Base-by-base conservation (phyloP, 2,329 filamentous ascomycete species). In the Hypoxylon sp. region DNA sequence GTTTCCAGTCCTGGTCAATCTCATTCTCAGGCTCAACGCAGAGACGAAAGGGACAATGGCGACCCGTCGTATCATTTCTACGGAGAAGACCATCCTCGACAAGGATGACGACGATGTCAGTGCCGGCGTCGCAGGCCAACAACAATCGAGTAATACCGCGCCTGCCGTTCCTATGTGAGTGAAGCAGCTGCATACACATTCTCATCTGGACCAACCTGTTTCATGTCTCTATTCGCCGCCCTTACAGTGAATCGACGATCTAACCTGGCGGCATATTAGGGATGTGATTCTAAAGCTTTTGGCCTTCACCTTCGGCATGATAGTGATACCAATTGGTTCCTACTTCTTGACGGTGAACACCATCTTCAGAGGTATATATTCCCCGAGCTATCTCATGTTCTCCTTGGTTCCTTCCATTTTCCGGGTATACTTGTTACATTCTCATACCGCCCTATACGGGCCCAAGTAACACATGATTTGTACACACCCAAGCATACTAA, bases 201-300 rank as follows among this genome's bases (percentile, higher is more conserved):
- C 50, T 42, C 7, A 22, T 38, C n/a, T 14, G 4, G 36, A 16
- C 60, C 53, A 57, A 32, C 52, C 26, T 58, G 48, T 32, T 42
- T 18, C 26, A 40, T 44, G 54, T 16, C 18, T 3, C 40, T 28
- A 8, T 24, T 32, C 20, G 18, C 22, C 16, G 20, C n/a, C 16
- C 11, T 33, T 30, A 28, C 30, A n/a, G 14, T 12, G 52, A 36
- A 60, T 44, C 18, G 51, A 33, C 58, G 49, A 65, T 53, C 44
- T 55, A 64, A 57, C 12, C n/a, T n/a, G n/a, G 20, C 49, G 18
- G 8, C 24, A n/a, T 7, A 24, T 9, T 58, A 93, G 93, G 61
- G 84, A 91, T 75, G 93, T 98, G 70, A 96, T 99, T 69, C 81
- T 90, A 75, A 99, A 98, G 81, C 88, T 99, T 18, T 85, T 98